These are phyloP conservation scores for Bipolaris victoriae DNA, from an alignment of 2,329 filamentous ascomycete genomes.

Conservation along the genomic window DNA sequence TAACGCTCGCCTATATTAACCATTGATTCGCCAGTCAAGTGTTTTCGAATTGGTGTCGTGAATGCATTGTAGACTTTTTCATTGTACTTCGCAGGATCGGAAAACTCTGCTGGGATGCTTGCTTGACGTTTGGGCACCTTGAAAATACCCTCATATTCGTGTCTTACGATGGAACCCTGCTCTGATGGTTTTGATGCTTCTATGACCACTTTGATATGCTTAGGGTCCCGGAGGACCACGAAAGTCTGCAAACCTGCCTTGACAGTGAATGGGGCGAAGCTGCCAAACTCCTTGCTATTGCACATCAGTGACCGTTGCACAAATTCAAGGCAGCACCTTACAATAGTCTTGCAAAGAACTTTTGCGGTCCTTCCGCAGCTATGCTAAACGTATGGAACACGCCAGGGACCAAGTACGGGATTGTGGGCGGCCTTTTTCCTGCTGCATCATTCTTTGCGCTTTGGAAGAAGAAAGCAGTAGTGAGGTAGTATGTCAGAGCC, in stretches of 20 bases:
- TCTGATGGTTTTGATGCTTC: slow-evolving; percentile 5
- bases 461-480: slow-evolving; percentile 27
- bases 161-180: background rate
- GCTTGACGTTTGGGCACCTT: background rate
- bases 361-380: slow-evolving; percentile 25
- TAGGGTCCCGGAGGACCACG: slow-evolving; percentile 29
- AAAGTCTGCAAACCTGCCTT: slow-evolving; percentile 27
- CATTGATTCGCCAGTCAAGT: slow-evolving; percentile 25
- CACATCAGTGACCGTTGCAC: slow-evolving; percentile 6
- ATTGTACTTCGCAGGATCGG: background rate
- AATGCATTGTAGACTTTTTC: slow-evolving; percentile 10
- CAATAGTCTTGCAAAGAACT: slow-evolving; percentile 35
- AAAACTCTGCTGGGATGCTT: background rate
- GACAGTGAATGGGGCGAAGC: slow-evolving; percentile 32
- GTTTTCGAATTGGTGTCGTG: slow-evolving; percentile 14
- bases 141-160: background rate
- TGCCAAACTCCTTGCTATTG: slow-evolving; percentile 32
- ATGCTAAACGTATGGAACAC: slow-evolving; percentile 30
- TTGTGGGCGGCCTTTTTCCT: slow-evolving; percentile 27
- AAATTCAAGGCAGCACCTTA: slow-evolving; percentile 5
- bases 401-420: slow-evolving; percentile 33
- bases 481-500: slow-evolving; percentile 32
- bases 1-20: slow-evolving; percentile 23
- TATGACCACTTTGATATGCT: slow-evolving; percentile 28
- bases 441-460: slow-evolving; percentile 16